A percentile compares a stretch with the other conserved stretches of the same genome.
These are phyloP conservation scores for Podospora sp. DNA, from an alignment of 495 filamentous ascomycete species.

Conservation along the genomic window DNA sequence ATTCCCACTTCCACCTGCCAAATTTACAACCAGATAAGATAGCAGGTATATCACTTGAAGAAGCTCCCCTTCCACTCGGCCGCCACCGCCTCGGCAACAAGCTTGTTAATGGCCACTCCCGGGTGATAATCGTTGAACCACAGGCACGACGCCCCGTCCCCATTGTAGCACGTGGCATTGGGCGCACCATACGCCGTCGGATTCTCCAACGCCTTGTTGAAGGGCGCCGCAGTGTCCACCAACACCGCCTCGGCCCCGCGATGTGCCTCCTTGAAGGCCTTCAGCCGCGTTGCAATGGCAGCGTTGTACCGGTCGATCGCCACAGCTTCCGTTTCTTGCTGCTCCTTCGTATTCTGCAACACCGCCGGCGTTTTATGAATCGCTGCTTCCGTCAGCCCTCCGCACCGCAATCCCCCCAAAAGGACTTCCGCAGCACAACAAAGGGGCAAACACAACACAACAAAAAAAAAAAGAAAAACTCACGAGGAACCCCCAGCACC, in stretches of 20 bases:
- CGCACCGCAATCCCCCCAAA: background rate
- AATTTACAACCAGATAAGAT: no score
- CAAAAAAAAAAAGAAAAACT: conserved; percentile 21
- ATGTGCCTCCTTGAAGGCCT: conserved; percentile 35
- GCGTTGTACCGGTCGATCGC: conserved; percentile 47
- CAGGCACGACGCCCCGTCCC: conserved; percentile 45
- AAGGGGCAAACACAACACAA: background rate
- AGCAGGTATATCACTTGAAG: conserved; percentile 19
- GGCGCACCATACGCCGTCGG: conserved; percentile 47
- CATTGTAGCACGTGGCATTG: conserved; percentile 48
- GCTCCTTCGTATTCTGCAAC: conserved; percentile 30
- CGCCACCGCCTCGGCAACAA: conserved; percentile 46
- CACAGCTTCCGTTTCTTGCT: conserved; percentile 32
- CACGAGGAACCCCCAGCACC: conserved; percentile 71
- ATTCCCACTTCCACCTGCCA: no score
- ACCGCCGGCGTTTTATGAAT: conserved; percentile 66
- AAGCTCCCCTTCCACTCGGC: conserved; percentile 39
- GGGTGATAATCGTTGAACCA: conserved; percentile 54
- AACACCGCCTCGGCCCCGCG: conserved; percentile 34
- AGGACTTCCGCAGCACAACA: background rate
- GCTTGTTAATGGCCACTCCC: conserved; percentile 41
- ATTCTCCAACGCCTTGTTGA: conserved; percentile 45
- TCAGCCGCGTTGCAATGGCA: conserved; percentile 27
- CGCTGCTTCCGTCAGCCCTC: conserved; percentile 33
- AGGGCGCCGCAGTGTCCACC: conserved; percentile 44